Conservation (phyloP, 192 early-diverging fungal species). For the Coemansia asiatica region DNA sequence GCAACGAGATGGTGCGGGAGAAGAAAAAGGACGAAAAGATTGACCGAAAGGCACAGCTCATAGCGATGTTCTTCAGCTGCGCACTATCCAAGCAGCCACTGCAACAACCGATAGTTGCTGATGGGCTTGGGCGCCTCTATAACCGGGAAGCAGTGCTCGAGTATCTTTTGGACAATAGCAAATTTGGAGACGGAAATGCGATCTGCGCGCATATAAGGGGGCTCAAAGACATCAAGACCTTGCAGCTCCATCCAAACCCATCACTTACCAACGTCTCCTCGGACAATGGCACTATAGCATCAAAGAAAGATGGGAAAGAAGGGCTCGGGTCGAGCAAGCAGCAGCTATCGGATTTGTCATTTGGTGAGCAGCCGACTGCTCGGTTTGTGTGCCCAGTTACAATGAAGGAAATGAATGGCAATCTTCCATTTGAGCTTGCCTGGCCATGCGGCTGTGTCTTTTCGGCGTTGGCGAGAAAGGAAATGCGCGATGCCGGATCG, state of each 20-base stretch:
- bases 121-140: constrained; percentile 67
- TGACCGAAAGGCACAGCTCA: constrained; percentile 24
- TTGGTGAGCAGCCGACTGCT: constrained; percentile 20
- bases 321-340: too few species aligned
- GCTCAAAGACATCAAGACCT: constrained; percentile 30
- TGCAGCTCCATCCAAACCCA: constrained; percentile 21
- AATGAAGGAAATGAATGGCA: constrained; percentile 54
- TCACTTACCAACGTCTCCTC: neutral
- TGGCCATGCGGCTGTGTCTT: constrained; percentile 54
- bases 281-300: neutral
- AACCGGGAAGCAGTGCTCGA: constrained; percentile 71
- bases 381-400: constrained; percentile 54
- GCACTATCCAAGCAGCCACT: constrained; percentile 57
- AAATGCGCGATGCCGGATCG: constrained; percentile 15
- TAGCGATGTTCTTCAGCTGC: constrained; percentile 34
- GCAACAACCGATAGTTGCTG: constrained; percentile 60
- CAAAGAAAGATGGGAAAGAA: neutral
- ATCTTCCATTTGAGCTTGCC: constrained; percentile 37
- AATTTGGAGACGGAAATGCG: constrained; percentile 62
- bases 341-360: constrained; percentile 1
- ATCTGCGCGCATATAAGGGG: constrained; percentile 51
- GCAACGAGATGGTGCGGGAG: constrained; percentile 53
- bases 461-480: constrained; percentile 39
- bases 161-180: constrained; percentile 57
- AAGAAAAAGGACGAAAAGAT: constrained; percentile 45